phyloP scores from a whole-genome alignment of 768 basidiomycete species.

The Russula emetica region DNA sequence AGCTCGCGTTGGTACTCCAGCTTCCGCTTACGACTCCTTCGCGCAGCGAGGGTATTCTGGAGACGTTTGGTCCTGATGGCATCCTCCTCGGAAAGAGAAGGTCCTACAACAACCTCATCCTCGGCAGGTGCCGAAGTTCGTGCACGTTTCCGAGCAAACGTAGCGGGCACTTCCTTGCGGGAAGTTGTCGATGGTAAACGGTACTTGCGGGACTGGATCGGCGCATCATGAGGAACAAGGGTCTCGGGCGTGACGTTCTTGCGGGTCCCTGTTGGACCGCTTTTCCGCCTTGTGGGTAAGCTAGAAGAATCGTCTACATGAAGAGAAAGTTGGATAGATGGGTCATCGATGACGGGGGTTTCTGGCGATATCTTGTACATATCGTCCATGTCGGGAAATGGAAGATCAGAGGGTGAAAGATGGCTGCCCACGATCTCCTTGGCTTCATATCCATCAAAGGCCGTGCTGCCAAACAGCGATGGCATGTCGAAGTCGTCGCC shows the following conservation, averaged over 20 bases:
- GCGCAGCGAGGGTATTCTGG: constrained; percentile 82
- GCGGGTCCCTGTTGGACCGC: constrained; percentile 59
- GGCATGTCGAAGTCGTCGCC: constrained; percentile 37
- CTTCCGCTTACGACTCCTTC: constrained; percentile 73
- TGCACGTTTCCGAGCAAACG: constrained; percentile 61
- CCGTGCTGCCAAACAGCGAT: constrained; percentile 25
- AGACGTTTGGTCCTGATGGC: constrained; percentile 75
- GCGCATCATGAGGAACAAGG: constrained; percentile 69
- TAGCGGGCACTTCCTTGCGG: constrained; percentile 70
- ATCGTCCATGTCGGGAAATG: constrained; percentile 34
- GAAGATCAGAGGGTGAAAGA: constrained; percentile 19
- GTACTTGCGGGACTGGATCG: constrained; percentile 76
- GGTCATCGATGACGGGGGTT: constrained; percentile 46
- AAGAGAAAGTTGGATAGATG: constrained; percentile 36
- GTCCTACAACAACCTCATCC: constrained; percentile 45
- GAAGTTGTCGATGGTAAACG: constrained; percentile 69
- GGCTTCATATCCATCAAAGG: constrained; percentile 17
- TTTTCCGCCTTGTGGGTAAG: constrained; percentile 34
- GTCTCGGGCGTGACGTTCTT: constrained; percentile 61
- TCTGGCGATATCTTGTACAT: constrained; percentile 50
- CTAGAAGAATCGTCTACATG: constrained; percentile 18
- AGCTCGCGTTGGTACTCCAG: constrained; percentile 62
- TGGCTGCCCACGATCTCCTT: constrained; percentile 14
- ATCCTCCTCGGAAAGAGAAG: constrained; percentile 53
- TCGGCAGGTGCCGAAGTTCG: constrained; percentile 44